Conservation (phyloP, 495 filamentous ascomycete species). For the Penicillium salamii region DNA sequence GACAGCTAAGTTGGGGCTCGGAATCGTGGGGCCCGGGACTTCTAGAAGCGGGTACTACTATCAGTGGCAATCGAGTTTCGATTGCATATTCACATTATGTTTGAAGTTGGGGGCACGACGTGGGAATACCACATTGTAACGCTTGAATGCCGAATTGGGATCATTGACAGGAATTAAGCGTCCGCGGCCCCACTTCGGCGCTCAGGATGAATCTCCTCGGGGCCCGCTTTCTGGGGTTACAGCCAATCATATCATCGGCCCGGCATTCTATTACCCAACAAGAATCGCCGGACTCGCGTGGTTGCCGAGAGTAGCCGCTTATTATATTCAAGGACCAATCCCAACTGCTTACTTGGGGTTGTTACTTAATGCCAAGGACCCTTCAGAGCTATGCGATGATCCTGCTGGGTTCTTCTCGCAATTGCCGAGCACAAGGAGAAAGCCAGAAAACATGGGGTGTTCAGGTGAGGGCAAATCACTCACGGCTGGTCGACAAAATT, state of each 20-base stretch:
- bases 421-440: neutral
- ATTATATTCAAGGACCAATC: neutral
- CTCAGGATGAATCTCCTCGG: neutral
- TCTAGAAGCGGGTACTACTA: constrained; percentile 14
- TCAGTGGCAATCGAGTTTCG: constrained; percentile 7
- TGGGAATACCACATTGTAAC: no score
- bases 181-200: constrained; percentile 13
- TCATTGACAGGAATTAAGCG: constrained; percentile 20
- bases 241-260: constrained; percentile 13
- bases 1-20: constrained; percentile 11
- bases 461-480: no score
- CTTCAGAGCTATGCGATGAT: neutral
- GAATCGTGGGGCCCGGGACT: constrained; percentile 20
- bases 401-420: neutral
- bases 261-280: constrained; percentile 21
- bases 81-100: constrained; percentile 14
- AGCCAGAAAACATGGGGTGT: neutral
- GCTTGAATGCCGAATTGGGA: neutral
- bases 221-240: neutral
- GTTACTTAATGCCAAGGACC: constrained; percentile 5
- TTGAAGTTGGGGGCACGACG: constrained; percentile 2
- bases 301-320: constrained; percentile 19
- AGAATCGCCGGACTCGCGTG: constrained; percentile 11
- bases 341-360: constrained; percentile 3
- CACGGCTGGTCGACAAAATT: no score